Evolutionary conservation across 139 green algal genomes (phyloP).

Genomic region (Zygnema circumcarinatum): DNA sequence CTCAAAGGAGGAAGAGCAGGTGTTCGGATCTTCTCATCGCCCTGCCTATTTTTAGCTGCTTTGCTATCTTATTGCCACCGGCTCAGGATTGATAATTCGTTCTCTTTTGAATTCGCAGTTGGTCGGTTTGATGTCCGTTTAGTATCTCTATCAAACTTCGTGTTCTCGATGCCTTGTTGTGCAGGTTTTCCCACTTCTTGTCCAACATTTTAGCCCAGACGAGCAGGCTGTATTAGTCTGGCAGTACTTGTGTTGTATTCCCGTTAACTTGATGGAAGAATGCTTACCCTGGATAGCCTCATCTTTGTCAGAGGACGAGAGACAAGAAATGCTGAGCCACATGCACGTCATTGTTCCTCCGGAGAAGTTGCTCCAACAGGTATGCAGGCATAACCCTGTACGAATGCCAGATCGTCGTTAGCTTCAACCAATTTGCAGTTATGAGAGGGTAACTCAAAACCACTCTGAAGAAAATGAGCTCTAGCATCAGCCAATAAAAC

Average conservation of each 20-base stretch:
- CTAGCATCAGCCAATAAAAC: conserved; percentile 65
- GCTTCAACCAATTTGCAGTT: not conserved
- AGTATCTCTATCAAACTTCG: too few relatives aligned
- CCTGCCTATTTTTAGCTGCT: not conserved
- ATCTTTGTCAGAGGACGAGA: conserved; percentile 46
- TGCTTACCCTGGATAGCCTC: conserved; percentile 56
- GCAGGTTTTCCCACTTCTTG: conserved; percentile 87
- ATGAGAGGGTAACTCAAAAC: too few relatives aligned
- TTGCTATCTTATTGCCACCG: not conserved
- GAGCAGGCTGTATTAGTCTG: conserved; percentile 76
- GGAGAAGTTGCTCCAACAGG: conserved; percentile 51
- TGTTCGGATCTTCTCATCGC: conserved; percentile 12
- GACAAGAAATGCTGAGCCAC: conserved; percentile 55
- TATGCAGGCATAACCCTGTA: conserved; percentile 8
- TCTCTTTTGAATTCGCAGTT: too few relatives aligned
- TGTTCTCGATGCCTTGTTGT: too few relatives aligned
- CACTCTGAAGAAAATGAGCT: too few relatives aligned
- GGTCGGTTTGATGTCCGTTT: too few relatives aligned
- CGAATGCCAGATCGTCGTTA: not conserved
- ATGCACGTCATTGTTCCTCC: conserved; percentile 37
- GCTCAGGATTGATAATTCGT: too few relatives aligned
- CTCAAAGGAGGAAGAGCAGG: conserved; percentile 94
- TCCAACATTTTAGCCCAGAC: conserved; percentile 80
- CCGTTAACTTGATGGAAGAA: conserved; percentile 68
- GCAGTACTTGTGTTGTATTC: conserved; percentile 96